Base-by-base conservation (phyloP, 2,329 filamentous ascomycete genomes). In the Pseudogymnoascus sp. region DNA sequence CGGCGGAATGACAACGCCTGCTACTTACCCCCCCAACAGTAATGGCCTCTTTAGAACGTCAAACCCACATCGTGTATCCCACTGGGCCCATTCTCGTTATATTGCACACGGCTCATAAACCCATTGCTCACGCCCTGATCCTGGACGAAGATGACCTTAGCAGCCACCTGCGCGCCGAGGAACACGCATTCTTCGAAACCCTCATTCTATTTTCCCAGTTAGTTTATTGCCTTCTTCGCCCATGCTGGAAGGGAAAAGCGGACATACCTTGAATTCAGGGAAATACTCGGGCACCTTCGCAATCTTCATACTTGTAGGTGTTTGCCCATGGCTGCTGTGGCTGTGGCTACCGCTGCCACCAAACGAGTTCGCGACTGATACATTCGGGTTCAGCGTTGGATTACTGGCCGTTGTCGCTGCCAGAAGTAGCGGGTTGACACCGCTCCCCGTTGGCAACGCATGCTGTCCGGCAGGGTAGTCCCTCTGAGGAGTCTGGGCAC, bases 361-460 rank as follows among this genome's bases (percentile, higher is more conserved):
- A 21, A 64, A 65, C 23, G 69, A 70, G 60, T 67, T 69, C 61
- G 67, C 69, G n/a, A 75, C 73, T 18, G 76, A 77, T 8, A 77
- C 63, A 68, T 77, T 70, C 60, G 74, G 69, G 67, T 76, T 69
- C 62, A 73, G 68, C 6, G 68, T 68, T 5, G 71, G 69, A 42
- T 73, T 72, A 3, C 70, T 69, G 5, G 86, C 87, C 2, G 89
- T 92, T 0, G 93, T 96, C 1, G 95, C 95, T 4, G 93, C 93
- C 65, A 96, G 89, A 4, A 97, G 84, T 3, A 97, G 87, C 12
- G 93, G 93, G 73, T 97, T 97, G 54, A 96, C 92, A 45, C 85
- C 83, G 67, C 76, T 64, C 76, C 80, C 67, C 85, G 79, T 77
- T 86, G 83, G 73, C 81, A 81, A 63, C 81, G 79, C 61, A 75